Conservation (phyloP, 2,329 filamentous ascomycete genomes). For the Penicillium sp. region DNA sequence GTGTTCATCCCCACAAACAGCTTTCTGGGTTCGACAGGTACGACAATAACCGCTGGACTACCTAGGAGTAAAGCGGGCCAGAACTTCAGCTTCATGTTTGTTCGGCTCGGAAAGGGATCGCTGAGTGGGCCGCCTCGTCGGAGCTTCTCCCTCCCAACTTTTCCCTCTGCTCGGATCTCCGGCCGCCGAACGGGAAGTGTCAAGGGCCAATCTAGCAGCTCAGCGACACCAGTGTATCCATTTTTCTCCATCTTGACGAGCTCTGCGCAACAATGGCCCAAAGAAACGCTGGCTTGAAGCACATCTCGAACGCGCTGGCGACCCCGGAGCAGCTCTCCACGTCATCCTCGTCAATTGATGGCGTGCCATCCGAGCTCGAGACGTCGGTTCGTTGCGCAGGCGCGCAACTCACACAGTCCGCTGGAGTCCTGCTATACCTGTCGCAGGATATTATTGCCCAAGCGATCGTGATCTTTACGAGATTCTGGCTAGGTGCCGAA, state of each 20-base stretch:
- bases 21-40: too few relatives aligned
- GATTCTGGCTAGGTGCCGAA: constrained; percentile 64
- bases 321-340: constrained; percentile 41
- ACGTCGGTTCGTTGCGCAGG: constrained; percentile 42
- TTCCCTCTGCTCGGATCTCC: too few relatives aligned
- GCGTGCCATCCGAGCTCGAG: constrained; percentile 38
- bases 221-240: constrained; percentile 4
- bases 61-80: too few relatives aligned
- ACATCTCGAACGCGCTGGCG: constrained; percentile 42
- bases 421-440: constrained; percentile 66
- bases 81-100: too few relatives aligned
- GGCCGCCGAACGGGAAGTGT: too few relatives aligned
- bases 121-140: too few relatives aligned
- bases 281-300: constrained; percentile 24
- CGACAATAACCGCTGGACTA: too few relatives aligned
- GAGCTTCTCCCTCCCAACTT: too few relatives aligned
- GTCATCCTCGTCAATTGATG: constrained; percentile 41
- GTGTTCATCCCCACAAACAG: too few relatives aligned
- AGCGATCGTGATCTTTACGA: constrained; percentile 72
- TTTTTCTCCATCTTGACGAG: constrained; percentile 8
- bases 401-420: constrained; percentile 42
- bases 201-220: too few relatives aligned
- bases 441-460: constrained; percentile 82
- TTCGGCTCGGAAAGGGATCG: too few relatives aligned
- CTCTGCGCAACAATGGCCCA: constrained; percentile 21